Base-by-base conservation (phyloP, 805 yeast genomes). In the Torulaspora microellipsoides region DNA sequence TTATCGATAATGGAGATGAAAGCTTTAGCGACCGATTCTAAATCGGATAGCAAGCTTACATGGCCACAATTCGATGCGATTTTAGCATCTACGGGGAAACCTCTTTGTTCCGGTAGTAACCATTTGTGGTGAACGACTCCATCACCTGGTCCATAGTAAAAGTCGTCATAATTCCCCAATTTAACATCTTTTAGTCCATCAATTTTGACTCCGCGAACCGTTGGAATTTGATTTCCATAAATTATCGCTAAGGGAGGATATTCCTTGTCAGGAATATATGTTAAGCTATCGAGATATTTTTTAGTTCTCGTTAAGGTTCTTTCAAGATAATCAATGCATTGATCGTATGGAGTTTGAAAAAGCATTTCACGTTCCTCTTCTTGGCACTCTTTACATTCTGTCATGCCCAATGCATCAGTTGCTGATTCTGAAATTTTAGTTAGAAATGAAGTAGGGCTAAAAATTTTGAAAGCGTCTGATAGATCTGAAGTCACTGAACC, bases 91-190 rank as follows among this genome's bases (percentile, higher is more conserved):
- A 85, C 75, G 3, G 83, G 80, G 56, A 84, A 88, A 0, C 91
- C 95, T 49, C 74, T 73, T 33, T 67, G 66, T 51, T 83, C 85
- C 0, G 96, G 97, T 77, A 89, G 77, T 38, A 85, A 65, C 84
- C 89, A 83, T 49, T 77, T 77, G 52, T 83, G 85, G 63, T 85
- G 85, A 1, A 87, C 87, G 14, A 90, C 96, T 34, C 97, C 97
- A 62, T 90, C 97, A 12, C 97, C 97, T 4, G 87, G 86, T 0
- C 95, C 95, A 56, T 86, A 89, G 54, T 75, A 78, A 54, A 87
- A 83, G 54, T 85, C 82, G 49, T 75, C 79, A 66, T 85, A 89
- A 50, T 78, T 75, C 3, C 95, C 96, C 31, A 75, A 71, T 45
- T 67, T 72, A 46, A 90, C 80, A 30, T 80, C 93, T 34, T 81